Conservation (phyloP, 345 rosid genomes). For the Microthlaspi erraticum region DNA sequence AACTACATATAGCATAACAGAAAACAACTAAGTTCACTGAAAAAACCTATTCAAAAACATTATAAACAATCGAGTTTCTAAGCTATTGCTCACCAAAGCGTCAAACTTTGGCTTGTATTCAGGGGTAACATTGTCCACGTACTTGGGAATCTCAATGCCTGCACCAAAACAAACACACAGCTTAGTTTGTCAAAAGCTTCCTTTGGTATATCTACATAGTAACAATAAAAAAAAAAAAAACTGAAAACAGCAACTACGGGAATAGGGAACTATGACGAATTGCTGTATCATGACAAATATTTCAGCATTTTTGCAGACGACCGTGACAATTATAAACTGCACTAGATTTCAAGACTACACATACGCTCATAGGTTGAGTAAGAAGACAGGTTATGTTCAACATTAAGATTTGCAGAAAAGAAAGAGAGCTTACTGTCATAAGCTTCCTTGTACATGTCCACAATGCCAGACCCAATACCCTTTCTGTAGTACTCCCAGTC, state of each 20-base stretch:
- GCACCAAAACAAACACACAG: constrained; percentile 28
- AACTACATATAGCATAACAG: constrained; percentile 48
- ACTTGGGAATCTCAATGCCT: constrained; percentile 91
- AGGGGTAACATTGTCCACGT: constrained; percentile 84
- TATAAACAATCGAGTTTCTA: neutral
- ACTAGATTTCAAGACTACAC: neutral
- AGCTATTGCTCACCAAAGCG: constrained; percentile 64
- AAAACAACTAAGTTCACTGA: neutral
- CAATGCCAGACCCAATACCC: constrained; percentile 87
- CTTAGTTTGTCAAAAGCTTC: constrained; percentile 5
- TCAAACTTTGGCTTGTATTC: constrained; percentile 95
- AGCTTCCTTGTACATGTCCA: constrained; percentile 95
- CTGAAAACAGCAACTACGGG: neutral
- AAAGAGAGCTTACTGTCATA: constrained; percentile 70
- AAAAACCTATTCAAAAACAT: neutral
- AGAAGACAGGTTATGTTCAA: neutral
- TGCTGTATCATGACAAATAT: neutral
- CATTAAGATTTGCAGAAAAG: neutral
- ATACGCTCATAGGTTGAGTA: neutral
- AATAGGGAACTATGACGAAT: constrained; percentile 8
- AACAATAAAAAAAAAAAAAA: neutral
- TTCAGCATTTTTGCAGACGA: neutral
- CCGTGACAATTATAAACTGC: neutral
- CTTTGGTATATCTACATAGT: neutral
- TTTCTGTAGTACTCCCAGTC: constrained; percentile 94